These are phyloP conservation scores for Phlebiopsis gigantea DNA, from an alignment of 768 basidiomycete species.

Conservation along the genomic window DNA sequence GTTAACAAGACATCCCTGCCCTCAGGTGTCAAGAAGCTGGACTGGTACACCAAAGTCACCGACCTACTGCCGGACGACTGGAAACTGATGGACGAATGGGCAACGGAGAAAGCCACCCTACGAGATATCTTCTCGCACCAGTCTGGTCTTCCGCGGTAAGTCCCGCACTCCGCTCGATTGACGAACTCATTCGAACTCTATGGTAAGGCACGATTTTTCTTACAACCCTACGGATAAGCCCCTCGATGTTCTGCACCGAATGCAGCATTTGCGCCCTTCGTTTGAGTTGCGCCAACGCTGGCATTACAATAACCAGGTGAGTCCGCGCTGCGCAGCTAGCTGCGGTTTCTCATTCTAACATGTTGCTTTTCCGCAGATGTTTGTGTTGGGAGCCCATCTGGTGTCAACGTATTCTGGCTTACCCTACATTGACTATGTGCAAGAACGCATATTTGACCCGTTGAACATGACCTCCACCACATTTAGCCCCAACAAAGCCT, in stretches of 20 bases:
- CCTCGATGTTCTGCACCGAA: constrained; percentile 1
- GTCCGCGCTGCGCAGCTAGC: not conserved
- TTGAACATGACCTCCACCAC: constrained; percentile 38
- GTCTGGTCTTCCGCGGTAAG: constrained; percentile 34
- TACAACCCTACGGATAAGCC: not conserved
- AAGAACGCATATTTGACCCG: constrained; percentile 35
- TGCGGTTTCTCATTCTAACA: not conserved
- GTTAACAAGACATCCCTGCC: constrained; percentile 23
- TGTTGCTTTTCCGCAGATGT: constrained; percentile 29
- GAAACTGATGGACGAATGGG: constrained; percentile 37
- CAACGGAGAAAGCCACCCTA: constrained; percentile 30
- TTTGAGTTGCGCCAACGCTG: constrained; percentile 12
- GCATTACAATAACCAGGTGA: constrained; percentile 13
- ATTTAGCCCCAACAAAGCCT: constrained; percentile 30
- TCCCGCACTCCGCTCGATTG: too few species aligned
- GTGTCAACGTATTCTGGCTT: constrained; percentile 28
- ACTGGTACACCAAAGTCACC: constrained; percentile 25
- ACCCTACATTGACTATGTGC: constrained; percentile 35
- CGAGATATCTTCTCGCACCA: constrained; percentile 36
- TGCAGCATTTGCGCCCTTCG: constrained; percentile 8
- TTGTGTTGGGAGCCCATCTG: constrained; percentile 29
- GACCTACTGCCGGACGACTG: constrained; percentile 38
- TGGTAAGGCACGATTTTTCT: constrained; percentile 15
- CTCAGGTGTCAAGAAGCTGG: constrained; percentile 14
- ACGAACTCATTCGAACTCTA: too few species aligned